Percentiles rank a stretch among this genome's conserved stretches.
Conservation (phyloP, 139 green algal species). For the Chlorella sp. region DNA sequence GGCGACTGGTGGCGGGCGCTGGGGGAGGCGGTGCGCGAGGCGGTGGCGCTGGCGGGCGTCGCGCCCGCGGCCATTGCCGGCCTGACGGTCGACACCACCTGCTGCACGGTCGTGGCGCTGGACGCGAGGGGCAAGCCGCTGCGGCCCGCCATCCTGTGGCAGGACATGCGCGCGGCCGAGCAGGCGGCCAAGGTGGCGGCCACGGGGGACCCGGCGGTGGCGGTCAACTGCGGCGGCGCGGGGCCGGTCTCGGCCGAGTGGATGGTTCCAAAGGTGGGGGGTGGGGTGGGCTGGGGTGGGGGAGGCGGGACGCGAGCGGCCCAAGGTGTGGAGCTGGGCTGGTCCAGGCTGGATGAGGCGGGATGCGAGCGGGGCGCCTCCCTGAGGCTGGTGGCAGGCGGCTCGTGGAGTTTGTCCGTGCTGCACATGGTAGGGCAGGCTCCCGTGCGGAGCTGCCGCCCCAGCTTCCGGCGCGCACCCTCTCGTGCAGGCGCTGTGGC, state of each 20-base stretch:
- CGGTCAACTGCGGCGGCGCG: constrained; percentile 70
- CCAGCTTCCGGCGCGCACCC: too few relatives aligned
- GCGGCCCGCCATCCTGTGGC: constrained; percentile 77
- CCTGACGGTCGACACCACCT: constrained; percentile 80
- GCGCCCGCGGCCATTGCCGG: constrained; percentile 36
- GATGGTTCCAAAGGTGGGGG: constrained; percentile 88
- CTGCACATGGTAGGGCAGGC: too few relatives aligned
- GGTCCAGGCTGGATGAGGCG: too few relatives aligned
- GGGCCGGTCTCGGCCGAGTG: constrained; percentile 78
- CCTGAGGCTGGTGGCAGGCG: too few relatives aligned
- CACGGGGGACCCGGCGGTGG: constrained; percentile 55
- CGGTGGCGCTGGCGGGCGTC: constrained; percentile 38
- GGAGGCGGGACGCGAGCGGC: too few relatives aligned
- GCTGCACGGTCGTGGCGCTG: constrained; percentile 82
- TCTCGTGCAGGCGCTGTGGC: constrained; percentile 60
- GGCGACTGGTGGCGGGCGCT: constrained; percentile 72
- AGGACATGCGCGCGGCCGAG: constrained; percentile 72
- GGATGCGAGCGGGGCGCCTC: too few relatives aligned
- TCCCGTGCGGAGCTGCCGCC: too few relatives aligned
- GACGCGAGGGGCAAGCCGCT: constrained; percentile 51
- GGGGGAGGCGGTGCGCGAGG: constrained; percentile 51
- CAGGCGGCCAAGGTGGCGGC: constrained; percentile 66
- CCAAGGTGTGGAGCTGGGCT: too few relatives aligned
- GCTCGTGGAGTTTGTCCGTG: too few relatives aligned
- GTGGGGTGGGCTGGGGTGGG: too few relatives aligned